Conservation (phyloP, 2,329 filamentous ascomycete genomes). For the Seiridium cupressi region DNA sequence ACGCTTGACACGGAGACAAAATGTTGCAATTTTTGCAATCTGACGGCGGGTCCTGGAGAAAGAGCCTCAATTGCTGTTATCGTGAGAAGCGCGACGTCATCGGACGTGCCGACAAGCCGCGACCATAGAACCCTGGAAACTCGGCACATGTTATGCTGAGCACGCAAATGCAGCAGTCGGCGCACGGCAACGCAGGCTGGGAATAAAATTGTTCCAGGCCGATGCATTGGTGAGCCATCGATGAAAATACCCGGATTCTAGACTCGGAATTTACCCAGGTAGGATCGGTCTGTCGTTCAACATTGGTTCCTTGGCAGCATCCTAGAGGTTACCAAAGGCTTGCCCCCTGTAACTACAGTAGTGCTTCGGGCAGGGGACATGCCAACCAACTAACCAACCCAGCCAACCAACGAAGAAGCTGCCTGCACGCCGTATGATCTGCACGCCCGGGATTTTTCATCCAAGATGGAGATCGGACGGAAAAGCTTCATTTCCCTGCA, state of each 20-base stretch:
- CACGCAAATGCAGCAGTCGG: no score
- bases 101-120: constrained; percentile 1
- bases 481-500: not conserved
- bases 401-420: no score
- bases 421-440: no score
- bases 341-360: no score
- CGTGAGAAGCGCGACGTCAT: not conserved
- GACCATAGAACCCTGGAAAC: not conserved
- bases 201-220: not conserved
- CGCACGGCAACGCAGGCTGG: not conserved
- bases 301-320: no score
- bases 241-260: no score
- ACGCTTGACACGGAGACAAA: not conserved
- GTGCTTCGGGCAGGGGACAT: no score
- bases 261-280: no score
- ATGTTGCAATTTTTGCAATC: constrained; percentile 1
- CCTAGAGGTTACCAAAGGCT: no score
- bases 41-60: not conserved
- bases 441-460: not conserved
- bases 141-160: not conserved
- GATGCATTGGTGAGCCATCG: no score
- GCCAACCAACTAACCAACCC: no score
- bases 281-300: no score
- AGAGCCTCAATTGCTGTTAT: not conserved
- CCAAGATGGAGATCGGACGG: not conserved